Percentiles rank a stretch among this genome's conserved stretches.
These are phyloP conservation scores for Dicorynia guianensis DNA, from an alignment of 306 rosid genomes.

Conservation along the genomic window DNA sequence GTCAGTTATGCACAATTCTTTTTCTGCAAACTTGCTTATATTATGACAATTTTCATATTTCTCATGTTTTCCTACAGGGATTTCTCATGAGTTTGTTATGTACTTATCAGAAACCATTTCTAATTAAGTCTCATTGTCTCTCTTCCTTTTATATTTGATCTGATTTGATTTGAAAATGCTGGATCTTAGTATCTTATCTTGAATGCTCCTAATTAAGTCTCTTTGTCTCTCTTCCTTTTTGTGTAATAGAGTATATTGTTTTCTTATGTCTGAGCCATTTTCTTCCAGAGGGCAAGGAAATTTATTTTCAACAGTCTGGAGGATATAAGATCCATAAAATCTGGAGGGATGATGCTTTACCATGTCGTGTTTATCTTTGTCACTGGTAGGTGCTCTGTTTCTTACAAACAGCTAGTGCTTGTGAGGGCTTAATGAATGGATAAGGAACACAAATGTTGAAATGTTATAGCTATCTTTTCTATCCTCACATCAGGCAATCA, in stretches of 20 bases:
- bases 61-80: neutral
- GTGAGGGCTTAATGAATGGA: neutral
- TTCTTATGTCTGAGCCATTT: neutral
- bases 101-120: neutral
- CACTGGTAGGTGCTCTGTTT: conserved; percentile 69
- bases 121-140: too few species aligned
- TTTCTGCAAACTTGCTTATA: conserved; percentile 1
- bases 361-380: conserved; percentile 93
- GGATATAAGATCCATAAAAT: conserved; percentile 66
- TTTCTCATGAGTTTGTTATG: neutral
- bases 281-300: conserved; percentile 73
- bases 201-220: neutral
- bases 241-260: neutral
- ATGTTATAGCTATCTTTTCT: neutral
- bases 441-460: conserved; percentile 1
- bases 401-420: neutral
- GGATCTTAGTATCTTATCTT: neutral
- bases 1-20: neutral
- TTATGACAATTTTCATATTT: conserved; percentile 1
- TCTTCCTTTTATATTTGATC: too few species aligned
- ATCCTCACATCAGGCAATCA: neutral
- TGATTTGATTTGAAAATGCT: neutral
- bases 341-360: conserved; percentile 86
- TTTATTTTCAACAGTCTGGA: conserved; percentile 69
- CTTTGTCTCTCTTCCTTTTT: neutral